Evolutionary conservation across 2,329 filamentous ascomycete genomes (phyloP).

Genomic region (Microdochium bolleyi): DNA sequence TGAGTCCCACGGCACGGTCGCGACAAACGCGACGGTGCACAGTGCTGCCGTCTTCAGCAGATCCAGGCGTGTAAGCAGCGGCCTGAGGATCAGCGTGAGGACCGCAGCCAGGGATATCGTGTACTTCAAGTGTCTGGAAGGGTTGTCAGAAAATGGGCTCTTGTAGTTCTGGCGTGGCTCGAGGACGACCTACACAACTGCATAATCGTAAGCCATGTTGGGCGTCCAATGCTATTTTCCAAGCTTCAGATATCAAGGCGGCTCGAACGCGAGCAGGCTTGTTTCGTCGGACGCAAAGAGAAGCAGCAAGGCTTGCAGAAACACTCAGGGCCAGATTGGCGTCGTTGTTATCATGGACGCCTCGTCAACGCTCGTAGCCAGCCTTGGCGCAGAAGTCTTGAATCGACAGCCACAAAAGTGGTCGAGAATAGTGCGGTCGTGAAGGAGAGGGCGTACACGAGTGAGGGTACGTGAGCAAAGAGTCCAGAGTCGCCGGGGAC

Average conservation of each 20-base stretch:
- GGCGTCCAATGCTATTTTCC: not conserved
- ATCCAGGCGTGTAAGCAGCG: conserved; percentile 54
- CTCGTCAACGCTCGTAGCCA: no score
- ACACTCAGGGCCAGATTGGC: no score
- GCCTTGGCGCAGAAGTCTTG: no score
- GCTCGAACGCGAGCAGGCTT: no score
- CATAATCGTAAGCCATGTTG: conserved; percentile 53
- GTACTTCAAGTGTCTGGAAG: conserved; percentile 52
- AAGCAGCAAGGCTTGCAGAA: no score
- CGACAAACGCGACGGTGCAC: conserved; percentile 53
- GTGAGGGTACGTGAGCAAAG: not conserved
- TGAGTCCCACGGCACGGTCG: conserved; percentile 70
- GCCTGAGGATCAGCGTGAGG: conserved; percentile 51
- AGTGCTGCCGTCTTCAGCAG: conserved; percentile 54
- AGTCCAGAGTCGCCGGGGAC: not conserved
- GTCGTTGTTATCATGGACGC: no score
- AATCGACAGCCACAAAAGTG: not conserved
- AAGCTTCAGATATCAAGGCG: not conserved
- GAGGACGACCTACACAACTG: conserved; percentile 44
- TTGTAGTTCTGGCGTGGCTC: not conserved
- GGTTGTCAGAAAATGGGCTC: not conserved
- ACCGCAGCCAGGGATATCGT: conserved; percentile 55
- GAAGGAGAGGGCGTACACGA: not conserved
- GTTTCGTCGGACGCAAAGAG: no score
- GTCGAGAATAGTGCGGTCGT: not conserved